Conservation (phyloP, 2,329 filamentous ascomycete genomes). For the Aspergillus transmontanensis region DNA sequence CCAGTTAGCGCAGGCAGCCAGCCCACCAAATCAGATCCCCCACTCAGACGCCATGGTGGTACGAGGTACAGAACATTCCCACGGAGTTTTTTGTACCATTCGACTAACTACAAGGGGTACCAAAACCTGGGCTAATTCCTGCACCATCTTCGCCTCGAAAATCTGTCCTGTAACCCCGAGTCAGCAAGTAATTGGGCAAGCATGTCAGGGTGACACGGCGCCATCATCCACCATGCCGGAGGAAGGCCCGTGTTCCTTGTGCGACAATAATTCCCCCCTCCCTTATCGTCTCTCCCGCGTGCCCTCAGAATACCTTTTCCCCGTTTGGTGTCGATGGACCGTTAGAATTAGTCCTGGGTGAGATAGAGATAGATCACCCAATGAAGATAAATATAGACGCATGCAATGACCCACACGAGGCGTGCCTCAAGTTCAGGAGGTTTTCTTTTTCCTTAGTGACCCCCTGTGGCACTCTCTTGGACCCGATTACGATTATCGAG, state of each 20-base stretch:
- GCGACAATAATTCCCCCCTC: not conserved
- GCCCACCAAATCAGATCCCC: conserved; percentile 3
- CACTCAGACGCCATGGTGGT: conserved; percentile 7
- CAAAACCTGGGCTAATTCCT: conserved; percentile 2
- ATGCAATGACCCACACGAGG: conserved; percentile 3
- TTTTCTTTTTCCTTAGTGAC: not conserved
- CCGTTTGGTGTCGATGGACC: not conserved
- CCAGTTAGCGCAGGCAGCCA: conserved; percentile 9
- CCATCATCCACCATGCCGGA: conserved; percentile 1
- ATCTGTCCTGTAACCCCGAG: conserved; percentile 1
- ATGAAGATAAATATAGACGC: not conserved
- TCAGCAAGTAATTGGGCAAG: not conserved
- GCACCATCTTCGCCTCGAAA: conserved; percentile 5
- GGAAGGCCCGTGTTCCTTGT: conserved; percentile 1
- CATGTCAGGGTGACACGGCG: not conserved
- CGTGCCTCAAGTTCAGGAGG: not conserved
- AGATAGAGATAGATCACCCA: conserved; percentile 3
- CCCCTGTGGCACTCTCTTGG: not conserved
- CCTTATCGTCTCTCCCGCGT: not conserved
- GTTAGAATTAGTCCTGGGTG: not conserved
- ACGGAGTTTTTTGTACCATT: conserved; percentile 1
- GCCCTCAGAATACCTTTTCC: not conserved
- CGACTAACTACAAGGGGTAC: not conserved
- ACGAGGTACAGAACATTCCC: not conserved
- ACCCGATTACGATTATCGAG: not conserved